Base-by-base conservation (phyloP, 768 basidiomycete genomes). In the Lactifluus echinatus region DNA sequence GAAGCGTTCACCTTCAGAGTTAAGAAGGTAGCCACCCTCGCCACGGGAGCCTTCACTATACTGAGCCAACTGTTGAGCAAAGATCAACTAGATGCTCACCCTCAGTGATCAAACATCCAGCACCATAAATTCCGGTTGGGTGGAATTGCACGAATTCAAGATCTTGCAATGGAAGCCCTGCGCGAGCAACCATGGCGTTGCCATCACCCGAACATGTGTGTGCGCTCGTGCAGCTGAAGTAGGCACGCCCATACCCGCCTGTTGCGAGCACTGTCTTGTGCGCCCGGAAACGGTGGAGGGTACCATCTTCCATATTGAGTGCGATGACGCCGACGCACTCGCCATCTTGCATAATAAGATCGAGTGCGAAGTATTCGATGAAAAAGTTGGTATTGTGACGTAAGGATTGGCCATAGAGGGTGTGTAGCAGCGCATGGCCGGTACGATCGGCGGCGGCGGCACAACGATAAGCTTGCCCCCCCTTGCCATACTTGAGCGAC, bases 71-170 rank as follows among this genome's bases (percentile, higher is more conserved):
- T 24, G 44, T 33, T 21, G 8, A 28, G 14, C 51, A 17, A 37
- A 2, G 33, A 4, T 34, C 3, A 59, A 34, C 36, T 10, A 26
- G 4, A 33, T 23, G 67, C 73, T 53, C 60, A 89, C 93, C 94
- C 79, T 98, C 95, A 12, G 95, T 98, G 69, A 99, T 99, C 64
- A 99, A 79, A 74, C 96, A 99, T 47, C 96, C 96, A 66, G 96
- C 95, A 64, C 96, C 96, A 69, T 98, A 99, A 67, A 99, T 98
- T 73, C 96, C 96, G 45, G 96, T 98, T 2, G 96, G 96, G 72
- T 98, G 96, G 90, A 99, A 99, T 71, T 99, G 96, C n/a, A 98
- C 94, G 70, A 99, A 99, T 73, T 99, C 96, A 59, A 88, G 72
- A 74, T 99, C 96, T 75, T 98, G 96, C 43, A 98, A 78, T 53